These are phyloP conservation scores for Excoecaria cochinchinensis DNA, from an alignment of 345 rosid genomes.

Conservation along the genomic window DNA sequence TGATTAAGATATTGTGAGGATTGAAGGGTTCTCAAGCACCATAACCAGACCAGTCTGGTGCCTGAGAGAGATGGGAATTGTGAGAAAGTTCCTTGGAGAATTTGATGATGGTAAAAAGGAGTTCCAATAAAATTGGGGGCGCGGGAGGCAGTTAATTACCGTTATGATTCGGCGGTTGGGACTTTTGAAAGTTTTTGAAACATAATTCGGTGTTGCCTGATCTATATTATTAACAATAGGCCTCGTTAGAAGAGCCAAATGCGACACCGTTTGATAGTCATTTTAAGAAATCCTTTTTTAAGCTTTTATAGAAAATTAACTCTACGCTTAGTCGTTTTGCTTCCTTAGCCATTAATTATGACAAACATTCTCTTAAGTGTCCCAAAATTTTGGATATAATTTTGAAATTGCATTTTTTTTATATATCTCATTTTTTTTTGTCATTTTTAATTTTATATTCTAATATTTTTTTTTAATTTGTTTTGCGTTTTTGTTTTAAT, in stretches of 20 bases:
- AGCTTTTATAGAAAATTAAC: no score
- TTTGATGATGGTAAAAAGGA: not conserved
- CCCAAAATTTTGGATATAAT: no score
- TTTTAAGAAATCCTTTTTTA: no score
- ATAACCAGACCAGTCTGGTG: slow-evolving; percentile 21
- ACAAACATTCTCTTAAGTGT: no score
- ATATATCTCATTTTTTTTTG: no score
- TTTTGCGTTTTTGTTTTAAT: no score
- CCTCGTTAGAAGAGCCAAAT: not conserved
- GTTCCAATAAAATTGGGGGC: slow-evolving; percentile 11
- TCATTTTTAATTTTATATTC: no score
- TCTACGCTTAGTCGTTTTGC: no score
- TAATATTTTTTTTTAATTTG: no score
- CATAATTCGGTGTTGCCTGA: not conserved
- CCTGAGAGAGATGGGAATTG: slow-evolving; percentile 17
- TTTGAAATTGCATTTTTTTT: no score
- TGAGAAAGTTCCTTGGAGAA: not conserved
- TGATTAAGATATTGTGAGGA: slow-evolving; percentile 6
- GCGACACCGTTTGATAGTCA: not conserved
- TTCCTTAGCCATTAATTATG: no score
- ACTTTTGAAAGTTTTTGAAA: slow-evolving; percentile 1
- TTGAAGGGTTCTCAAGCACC: slow-evolving; percentile 16
- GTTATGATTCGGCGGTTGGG: slow-evolving; percentile 28
- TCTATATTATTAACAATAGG: not conserved
- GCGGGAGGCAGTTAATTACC: slow-evolving; percentile 42